Evolutionary conservation across 257 asterid genomes (phyloP), one percentile per base, ranked within the genome.

Genomic region (Fraxinus quadrangulata): DNA sequence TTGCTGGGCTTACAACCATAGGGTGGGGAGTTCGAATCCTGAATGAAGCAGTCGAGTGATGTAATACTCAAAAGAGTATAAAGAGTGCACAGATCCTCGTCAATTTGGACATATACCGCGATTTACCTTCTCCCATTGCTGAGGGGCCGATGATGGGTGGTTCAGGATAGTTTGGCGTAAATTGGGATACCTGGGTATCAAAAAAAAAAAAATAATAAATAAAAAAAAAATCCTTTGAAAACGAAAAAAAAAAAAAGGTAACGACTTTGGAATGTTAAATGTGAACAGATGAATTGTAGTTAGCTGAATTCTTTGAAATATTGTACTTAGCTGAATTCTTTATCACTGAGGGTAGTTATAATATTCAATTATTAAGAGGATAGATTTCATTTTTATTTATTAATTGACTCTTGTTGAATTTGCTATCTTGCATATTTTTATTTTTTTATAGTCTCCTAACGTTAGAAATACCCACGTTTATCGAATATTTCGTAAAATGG

Each of bases 261-360:
- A 54, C 26, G 24, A 7, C 65, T 54, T 54, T 23, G 33, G 33
- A 61, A 61, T 23, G 67, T 23, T 61, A 47, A 9, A 36, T 28
- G 39, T 65, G 77, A 75, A 42, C 45, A 63, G 59, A 69, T 75
- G 72, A 70, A 70, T 31, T 69, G 73, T 23, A 80, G 70, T 30
- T 56, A 59, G 83, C 66, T 42, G 74, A 70, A 70, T 39, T 23
- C 5, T 47, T 47, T 49, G 34, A 69, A 69, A 66, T 30, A n/a
- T 79, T 67, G 70, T 30, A 66, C 75, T 49, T 33, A 63, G 70
- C 70, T 68, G 71, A 36, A 59, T 24, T 28, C 23, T 4, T 17
- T 4, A 75, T 39, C 34, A 63, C 39, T 66, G 67, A 59, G 67
- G 30, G 11, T 2, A 31, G 67, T 59, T 59, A 59, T 12, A 59